Conservation (phyloP, 2,329 filamentous ascomycete species). For the Paracorniculantispora psalliotae region DNA sequence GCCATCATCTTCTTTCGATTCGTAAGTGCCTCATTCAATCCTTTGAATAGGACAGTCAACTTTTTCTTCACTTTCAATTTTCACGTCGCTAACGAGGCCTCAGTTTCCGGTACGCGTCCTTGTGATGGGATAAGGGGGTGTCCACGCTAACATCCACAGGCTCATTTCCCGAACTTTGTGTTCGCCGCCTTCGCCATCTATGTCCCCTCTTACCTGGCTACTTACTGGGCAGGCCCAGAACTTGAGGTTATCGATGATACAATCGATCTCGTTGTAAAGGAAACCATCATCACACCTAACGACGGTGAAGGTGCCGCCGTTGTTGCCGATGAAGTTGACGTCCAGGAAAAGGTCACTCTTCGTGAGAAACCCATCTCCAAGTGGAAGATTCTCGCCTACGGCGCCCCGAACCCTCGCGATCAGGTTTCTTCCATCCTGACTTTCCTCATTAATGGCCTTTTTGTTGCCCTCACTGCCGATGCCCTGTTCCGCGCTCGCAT, state of each 20-base stretch:
- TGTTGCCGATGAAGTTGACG: conserved; percentile 48
- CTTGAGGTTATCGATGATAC: conserved; percentile 58
- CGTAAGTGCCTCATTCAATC: conserved; percentile 21
- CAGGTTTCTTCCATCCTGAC: conserved; percentile 61
- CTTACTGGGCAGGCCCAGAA: conserved; percentile 51
- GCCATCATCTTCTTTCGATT: conserved; percentile 34
- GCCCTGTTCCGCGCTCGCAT: conserved; percentile 69
- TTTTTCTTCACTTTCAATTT: neutral
- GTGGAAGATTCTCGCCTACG: conserved; percentile 65
- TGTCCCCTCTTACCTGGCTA: conserved; percentile 56
- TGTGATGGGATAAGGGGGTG: neutral
- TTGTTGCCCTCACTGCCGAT: conserved; percentile 69
- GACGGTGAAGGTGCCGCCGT: conserved; percentile 29
- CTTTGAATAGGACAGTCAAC: no score
- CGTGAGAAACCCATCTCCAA: conserved; percentile 52
- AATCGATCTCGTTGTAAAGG: conserved; percentile 50
- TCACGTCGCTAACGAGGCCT: conserved; percentile 13
- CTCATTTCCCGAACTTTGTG: conserved; percentile 45
- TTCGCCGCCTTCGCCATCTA: conserved; percentile 64
- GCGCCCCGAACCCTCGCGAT: conserved; percentile 69
- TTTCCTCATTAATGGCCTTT: conserved; percentile 64
- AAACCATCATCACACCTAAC: conserved; percentile 33
- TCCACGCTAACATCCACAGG: conserved; percentile 22
- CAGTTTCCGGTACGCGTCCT: conserved; percentile 33
- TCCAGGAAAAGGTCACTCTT: conserved; percentile 59